Evolutionary conservation across 2,329 filamentous ascomycete genomes (phyloP).

Genomic region (Ceratocystis alfenasii): DNA sequence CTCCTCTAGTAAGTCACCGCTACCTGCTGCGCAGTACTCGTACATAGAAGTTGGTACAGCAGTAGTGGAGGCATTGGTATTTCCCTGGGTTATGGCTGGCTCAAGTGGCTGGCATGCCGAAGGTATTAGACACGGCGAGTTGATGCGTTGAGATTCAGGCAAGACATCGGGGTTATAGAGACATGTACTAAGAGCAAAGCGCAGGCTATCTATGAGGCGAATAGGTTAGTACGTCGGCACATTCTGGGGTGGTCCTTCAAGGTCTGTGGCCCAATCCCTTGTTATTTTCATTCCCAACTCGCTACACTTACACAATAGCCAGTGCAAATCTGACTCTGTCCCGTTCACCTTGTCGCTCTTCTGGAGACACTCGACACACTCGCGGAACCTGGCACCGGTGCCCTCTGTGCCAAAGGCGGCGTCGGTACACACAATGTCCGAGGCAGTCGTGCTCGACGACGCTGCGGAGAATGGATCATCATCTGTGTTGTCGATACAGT

Average conservation of each 20-base stretch:
- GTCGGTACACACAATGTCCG: conserved; percentile 39
- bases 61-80: conserved; percentile 25
- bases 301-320: conserved; percentile 37
- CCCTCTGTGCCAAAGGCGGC: conserved; percentile 31
- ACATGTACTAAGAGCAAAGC: conserved; percentile 39
- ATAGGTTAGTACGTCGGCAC: not conserved
- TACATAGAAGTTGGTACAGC: conserved; percentile 26
- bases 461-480: conserved; percentile 29
- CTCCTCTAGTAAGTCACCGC: conserved; percentile 28
- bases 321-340: conserved; percentile 34
- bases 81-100: conserved; percentile 30
- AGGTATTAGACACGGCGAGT: conserved; percentile 36
- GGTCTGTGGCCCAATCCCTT: not conserved
- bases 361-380: conserved; percentile 38
- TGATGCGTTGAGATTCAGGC: conserved; percentile 27
- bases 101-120: conserved; percentile 34
- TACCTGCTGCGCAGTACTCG: conserved; percentile 34
- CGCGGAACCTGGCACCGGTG: conserved; percentile 36
- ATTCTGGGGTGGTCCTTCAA: too few species aligned
- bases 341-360: conserved; percentile 34
- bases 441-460: conserved; percentile 33
- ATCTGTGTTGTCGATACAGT: conserved; percentile 35
- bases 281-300: not conserved
- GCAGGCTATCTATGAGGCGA: conserved; percentile 36
- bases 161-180: conserved; percentile 32